These are phyloP conservation scores for Trifolium repens DNA, from an alignment of 306 rosid genomes.

Conservation along the genomic window DNA sequence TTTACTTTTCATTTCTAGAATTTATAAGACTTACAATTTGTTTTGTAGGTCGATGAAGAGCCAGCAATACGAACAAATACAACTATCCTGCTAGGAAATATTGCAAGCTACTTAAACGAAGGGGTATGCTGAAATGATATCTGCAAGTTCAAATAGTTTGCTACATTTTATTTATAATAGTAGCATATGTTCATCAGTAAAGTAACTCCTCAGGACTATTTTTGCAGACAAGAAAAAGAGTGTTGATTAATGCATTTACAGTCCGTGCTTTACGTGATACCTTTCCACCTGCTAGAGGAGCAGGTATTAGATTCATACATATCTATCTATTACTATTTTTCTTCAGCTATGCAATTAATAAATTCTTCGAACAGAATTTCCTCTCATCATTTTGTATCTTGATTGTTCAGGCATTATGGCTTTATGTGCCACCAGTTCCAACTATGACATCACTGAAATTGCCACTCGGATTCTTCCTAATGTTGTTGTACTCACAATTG, in stretches of 20 bases:
- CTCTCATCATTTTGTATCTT: conserved; percentile 13
- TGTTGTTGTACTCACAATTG: conserved; percentile 85
- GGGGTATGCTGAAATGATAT: conserved; percentile 71
- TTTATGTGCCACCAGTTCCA: conserved; percentile 92
- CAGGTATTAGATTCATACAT: conserved; percentile 64
- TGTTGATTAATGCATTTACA: conserved; percentile 95
- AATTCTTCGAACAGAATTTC: conserved; percentile 26
- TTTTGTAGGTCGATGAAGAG: conserved; percentile 95
- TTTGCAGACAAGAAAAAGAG: conserved; percentile 97
- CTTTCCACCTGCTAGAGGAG: conserved; percentile 96
- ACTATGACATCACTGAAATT: conserved; percentile 86
- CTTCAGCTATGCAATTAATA: conserved; percentile 30
- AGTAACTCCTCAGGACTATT: conserved; percentile 41
- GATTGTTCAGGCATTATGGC: conserved; percentile 91
- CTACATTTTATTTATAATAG: conserved; percentile 35
- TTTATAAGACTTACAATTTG: conserved; percentile 32
- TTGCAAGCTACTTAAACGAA: conserved; percentile 85
- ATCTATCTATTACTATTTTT: conserved; percentile 22
- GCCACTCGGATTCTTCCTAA: conserved; percentile 97
- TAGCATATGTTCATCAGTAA: conserved; percentile 32
- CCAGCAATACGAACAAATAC: conserved; percentile 97
- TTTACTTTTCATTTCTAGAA: conserved; percentile 19
- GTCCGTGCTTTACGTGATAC: conserved; percentile 98
- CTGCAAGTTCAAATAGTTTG: conserved; percentile 35
- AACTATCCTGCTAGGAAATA: conserved; percentile 93